These are phyloP conservation scores for Neoascochyta sp. DNA, from an alignment of 2,329 filamentous ascomycete genomes.

Conservation along the genomic window DNA sequence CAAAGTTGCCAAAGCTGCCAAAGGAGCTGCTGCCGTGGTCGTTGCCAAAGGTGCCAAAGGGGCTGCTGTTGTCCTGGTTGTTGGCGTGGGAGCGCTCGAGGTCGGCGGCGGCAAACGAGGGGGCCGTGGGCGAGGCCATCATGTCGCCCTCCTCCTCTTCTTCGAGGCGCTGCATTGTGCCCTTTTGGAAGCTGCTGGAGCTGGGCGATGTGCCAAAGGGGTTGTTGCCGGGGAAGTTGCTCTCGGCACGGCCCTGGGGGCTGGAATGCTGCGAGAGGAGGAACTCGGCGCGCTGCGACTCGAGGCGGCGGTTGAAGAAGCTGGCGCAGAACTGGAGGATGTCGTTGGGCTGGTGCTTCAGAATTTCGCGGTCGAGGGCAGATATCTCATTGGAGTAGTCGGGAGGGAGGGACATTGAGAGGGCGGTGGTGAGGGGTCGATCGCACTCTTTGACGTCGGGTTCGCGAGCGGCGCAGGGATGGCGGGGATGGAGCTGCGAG, in stretches of 20 bases:
- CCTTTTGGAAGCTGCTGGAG: conserved; percentile 43
- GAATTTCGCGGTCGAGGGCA: conserved; percentile 59
- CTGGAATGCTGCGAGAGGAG: conserved; percentile 49
- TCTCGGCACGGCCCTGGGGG: conserved; percentile 54
- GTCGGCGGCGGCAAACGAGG: conserved; percentile 44
- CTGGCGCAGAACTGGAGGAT: conserved; percentile 68
- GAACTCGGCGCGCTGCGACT: conserved; percentile 60
- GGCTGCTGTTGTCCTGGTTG: conserved; percentile 32
- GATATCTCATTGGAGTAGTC: conserved; percentile 57
- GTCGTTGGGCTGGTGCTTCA: conserved; percentile 58
- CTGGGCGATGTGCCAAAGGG: conserved; percentile 60
- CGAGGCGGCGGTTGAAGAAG: conserved; percentile 63
- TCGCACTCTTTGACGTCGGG: conserved; percentile 38
- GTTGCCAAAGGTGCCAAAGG: conserved; percentile 30
- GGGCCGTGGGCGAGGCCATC: conserved; percentile 67
- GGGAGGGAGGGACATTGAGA: conserved; percentile 41
- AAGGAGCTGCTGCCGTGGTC: conserved; percentile 42
- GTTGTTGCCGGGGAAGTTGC: conserved; percentile 73
- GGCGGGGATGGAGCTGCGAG: conserved; percentile 26
- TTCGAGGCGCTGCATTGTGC: conserved; percentile 59
- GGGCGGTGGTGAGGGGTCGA: conserved; percentile 32
- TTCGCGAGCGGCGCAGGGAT: conserved; percentile 37
- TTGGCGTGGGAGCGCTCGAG: conserved; percentile 37
- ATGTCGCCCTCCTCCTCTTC: conserved; percentile 81
- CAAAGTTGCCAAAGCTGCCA: conserved; percentile 38